Evolutionary conservation across 192 early-diverging fungal species (phyloP).

Genomic region (Podila epigama): DNA sequence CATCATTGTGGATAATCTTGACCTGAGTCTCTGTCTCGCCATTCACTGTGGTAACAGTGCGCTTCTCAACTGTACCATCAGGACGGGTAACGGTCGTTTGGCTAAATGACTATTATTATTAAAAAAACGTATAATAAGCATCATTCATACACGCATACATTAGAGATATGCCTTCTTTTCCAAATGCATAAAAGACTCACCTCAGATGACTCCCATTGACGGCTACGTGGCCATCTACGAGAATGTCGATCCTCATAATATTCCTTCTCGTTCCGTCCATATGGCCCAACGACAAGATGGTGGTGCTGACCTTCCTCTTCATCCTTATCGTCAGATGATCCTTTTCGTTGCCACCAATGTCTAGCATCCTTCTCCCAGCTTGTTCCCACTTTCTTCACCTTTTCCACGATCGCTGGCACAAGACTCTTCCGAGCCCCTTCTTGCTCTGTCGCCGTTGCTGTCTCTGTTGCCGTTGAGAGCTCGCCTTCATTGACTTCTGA

Average conservation of each 20-base stretch:
- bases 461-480: background rate
- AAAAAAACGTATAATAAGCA: background rate
- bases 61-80: constrained; percentile 31
- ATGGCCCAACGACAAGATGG: constrained; percentile 18
- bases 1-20: constrained; percentile 30
- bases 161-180: background rate
- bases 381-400: constrained; percentile 41
- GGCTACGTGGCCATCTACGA: constrained; percentile 26
- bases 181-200: constrained; percentile 1
- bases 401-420: constrained; percentile 41
- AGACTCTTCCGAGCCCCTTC: constrained; percentile 3
- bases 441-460: background rate
- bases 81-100: constrained; percentile 39
- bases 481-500: constrained; percentile 19
- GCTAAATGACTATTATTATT: constrained; percentile 13
- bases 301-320: constrained; percentile 12
- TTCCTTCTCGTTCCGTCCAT: constrained; percentile 1
- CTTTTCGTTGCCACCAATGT: constrained; percentile 41
- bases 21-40: constrained; percentile 35
- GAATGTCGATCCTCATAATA: constrained; percentile 20
- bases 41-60: constrained; percentile 19
- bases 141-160: background rate
- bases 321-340: background rate
- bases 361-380: constrained; percentile 40
- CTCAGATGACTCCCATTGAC: constrained; percentile 29